phyloP scores from a whole-genome alignment of 257 asterid genomes.

The Plectranthus barbatus region DNA sequence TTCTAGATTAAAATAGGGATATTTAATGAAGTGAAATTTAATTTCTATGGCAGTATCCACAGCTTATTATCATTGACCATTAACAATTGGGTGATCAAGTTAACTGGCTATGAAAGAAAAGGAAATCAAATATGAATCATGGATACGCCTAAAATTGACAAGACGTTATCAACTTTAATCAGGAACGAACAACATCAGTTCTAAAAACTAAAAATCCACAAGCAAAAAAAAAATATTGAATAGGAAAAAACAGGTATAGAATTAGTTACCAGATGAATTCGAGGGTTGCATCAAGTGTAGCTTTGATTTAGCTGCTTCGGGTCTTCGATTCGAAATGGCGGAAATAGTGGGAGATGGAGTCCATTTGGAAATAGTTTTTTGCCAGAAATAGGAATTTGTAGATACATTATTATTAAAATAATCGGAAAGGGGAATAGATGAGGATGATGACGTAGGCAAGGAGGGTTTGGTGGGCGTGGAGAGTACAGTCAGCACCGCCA shows the following conservation, averaged over 20 bases:
- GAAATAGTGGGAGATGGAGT: constrained; percentile 20
- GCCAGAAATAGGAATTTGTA: constrained; percentile 9
- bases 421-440: constrained; percentile 21
- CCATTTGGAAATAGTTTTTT: constrained; percentile 9
- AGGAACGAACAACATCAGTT: background rate
- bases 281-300: constrained; percentile 20
- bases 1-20: background rate
- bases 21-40: background rate
- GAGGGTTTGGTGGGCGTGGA: constrained; percentile 38
- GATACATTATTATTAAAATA: constrained; percentile 12
- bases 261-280: constrained; percentile 35
- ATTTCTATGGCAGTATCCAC: background rate
- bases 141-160: background rate
- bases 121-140: background rate
- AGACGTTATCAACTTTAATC: background rate
- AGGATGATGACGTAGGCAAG: constrained; percentile 31
- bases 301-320: constrained; percentile 12
- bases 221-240: background rate
- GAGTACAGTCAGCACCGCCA: constrained; percentile 58
- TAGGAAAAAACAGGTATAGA: background rate
- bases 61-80: background rate
- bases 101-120: background rate
- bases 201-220: background rate
- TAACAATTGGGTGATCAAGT: background rate
- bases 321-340: constrained; percentile 11